Percentiles rank a stretch among this genome's conserved stretches.
Evolutionary conservation across 805 yeast genomes (phyloP).

Genomic region (Yarrowia sp.): DNA sequence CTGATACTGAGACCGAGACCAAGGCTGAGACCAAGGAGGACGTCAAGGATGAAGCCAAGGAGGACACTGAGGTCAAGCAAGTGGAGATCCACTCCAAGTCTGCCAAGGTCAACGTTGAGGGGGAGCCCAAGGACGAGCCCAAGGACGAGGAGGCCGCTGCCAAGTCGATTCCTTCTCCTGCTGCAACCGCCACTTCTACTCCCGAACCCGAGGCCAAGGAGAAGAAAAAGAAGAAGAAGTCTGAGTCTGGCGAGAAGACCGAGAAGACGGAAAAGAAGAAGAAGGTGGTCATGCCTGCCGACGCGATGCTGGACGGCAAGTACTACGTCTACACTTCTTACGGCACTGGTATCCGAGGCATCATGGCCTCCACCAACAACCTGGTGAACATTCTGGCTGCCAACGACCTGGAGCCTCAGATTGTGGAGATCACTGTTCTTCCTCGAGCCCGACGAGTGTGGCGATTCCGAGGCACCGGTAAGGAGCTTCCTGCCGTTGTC

Average conservation of each 20-base stretch:
- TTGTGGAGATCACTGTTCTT: slow-evolving; percentile 83
- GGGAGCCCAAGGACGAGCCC: too few relatives aligned
- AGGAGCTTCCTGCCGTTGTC: slow-evolving; percentile 78
- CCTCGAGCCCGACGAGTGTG: slow-evolving; percentile 81
- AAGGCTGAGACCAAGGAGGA: too few relatives aligned
- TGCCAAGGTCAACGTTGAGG: slow-evolving; percentile 29
- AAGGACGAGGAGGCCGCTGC: too few relatives aligned
- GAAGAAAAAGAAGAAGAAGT: slow-evolving; percentile 17
- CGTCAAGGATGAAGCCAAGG: not conserved
- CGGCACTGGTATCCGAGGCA: slow-evolving; percentile 77
- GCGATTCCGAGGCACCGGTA: slow-evolving; percentile 67
- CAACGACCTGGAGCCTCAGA: slow-evolving; percentile 62
- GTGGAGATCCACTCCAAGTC: slow-evolving; percentile 8
- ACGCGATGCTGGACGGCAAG: slow-evolving; percentile 25
- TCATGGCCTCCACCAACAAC: slow-evolving; percentile 73
- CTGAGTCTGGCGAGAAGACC: not conserved
- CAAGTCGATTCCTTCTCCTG: slow-evolving; percentile 21
- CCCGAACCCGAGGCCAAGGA: slow-evolving; percentile 18
- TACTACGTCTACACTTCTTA: slow-evolving; percentile 72
- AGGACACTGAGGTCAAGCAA: slow-evolving; percentile 2
- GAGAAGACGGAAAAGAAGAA: slow-evolving; percentile 16
- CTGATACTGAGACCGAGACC: slow-evolving; percentile 29
- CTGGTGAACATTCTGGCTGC: slow-evolving; percentile 72
- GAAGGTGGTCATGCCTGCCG: slow-evolving; percentile 19
- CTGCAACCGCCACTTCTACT: slow-evolving; percentile 26